Evolutionary conservation across 192 early-diverging fungal genomes (phyloP).

Genomic region (Coemansia sp.): DNA sequence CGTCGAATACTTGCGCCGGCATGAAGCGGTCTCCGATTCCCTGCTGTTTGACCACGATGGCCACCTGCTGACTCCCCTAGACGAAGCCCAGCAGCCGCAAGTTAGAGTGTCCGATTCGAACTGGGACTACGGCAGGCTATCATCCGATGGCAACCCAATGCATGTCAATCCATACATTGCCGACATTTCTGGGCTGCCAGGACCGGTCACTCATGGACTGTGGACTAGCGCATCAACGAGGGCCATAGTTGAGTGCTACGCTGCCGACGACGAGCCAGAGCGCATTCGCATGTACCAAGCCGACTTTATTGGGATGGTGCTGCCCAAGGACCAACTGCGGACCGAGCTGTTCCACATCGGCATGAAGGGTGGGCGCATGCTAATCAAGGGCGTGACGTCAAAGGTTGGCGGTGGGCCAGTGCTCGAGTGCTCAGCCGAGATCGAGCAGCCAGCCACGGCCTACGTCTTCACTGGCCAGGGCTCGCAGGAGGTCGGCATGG

Average conservation of each 20-base stretch:
- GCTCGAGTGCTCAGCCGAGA: constrained; percentile 81
- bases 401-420: constrained; percentile 64
- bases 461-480: constrained; percentile 98
- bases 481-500: constrained; percentile 94
- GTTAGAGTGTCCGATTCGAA: constrained; percentile 70
- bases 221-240: constrained; percentile 93
- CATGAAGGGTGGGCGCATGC: constrained; percentile 93
- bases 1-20: constrained; percentile 76
- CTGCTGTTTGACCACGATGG: constrained; percentile 72
- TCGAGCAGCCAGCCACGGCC: constrained; percentile 86
- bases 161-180: constrained; percentile 94
- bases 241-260: constrained; percentile 87
- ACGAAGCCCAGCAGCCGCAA: background rate
- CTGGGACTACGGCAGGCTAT: constrained; percentile 75
- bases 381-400: constrained; percentile 83
- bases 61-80: background rate
- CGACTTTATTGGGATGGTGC: constrained; percentile 87
- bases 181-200: constrained; percentile 80
- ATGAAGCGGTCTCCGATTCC: constrained; percentile 72
- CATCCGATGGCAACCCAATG: constrained; percentile 89
- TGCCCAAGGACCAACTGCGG: constrained; percentile 78
- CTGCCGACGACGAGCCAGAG: constrained; percentile 82
- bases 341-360: constrained; percentile 87
- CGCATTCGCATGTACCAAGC: constrained; percentile 80
- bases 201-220: constrained; percentile 93